Conservation (phyloP, 768 basidiomycete genomes). For the Mycena sanguinolenta region DNA sequence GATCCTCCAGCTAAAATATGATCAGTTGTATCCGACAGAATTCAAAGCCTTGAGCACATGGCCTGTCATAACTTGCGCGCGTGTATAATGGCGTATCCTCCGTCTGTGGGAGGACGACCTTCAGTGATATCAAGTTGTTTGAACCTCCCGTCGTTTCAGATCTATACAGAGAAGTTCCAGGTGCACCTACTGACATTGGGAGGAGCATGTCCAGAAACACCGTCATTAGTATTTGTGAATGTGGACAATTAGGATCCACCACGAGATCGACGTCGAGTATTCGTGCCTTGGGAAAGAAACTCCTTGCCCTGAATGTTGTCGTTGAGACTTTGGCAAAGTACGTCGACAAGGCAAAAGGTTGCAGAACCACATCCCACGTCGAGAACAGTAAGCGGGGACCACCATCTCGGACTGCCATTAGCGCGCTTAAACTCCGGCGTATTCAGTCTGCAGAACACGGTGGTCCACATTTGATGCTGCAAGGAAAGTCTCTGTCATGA, state of each 20-base stretch:
- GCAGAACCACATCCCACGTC: constrained; percentile 8
- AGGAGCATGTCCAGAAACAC: background rate
- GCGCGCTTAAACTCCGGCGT: background rate
- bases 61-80: constrained; percentile 6
- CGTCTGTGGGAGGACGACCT: background rate
- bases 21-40: background rate
- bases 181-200: constrained; percentile 1
- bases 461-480: constrained; percentile 10
- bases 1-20: too few species aligned
- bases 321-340: background rate
- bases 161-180: background rate
- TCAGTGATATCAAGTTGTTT: background rate
- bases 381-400: background rate
- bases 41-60: background rate
- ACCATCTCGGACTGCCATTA: background rate
- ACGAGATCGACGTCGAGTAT: constrained; percentile 5
- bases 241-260: background rate
- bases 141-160: background rate
- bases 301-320: background rate
- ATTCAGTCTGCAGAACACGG: background rate
- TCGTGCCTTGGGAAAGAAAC: background rate
- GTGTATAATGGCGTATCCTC: constrained; percentile 14
- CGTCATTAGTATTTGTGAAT: background rate
- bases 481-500: background rate
- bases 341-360: background rate